phyloP scores from a whole-genome alignment of 2,329 filamentous ascomycete species.

The Tolypocladium cylindrosporum region DNA sequence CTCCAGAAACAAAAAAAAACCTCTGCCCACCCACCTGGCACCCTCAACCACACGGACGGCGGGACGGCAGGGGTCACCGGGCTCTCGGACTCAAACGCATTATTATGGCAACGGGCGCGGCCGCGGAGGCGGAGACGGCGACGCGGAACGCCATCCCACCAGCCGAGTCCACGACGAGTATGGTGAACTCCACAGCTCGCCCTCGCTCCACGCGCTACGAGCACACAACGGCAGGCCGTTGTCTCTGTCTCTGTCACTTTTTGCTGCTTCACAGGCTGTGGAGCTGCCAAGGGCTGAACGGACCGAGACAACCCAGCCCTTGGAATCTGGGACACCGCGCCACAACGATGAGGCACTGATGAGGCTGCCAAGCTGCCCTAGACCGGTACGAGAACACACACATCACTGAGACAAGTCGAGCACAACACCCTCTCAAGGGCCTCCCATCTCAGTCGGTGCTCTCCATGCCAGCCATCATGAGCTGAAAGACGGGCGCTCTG shows the following conservation, averaged over 20 bases:
- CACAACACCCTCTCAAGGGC: neutral
- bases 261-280: neutral
- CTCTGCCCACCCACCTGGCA: neutral
- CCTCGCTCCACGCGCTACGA: neutral
- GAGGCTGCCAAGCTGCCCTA: neutral
- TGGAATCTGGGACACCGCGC: neutral
- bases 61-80: conserved; percentile 1
- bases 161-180: neutral
- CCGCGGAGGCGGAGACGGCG: conserved; percentile 1
- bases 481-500: neutral
- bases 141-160: neutral
- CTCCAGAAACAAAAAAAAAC: neutral
- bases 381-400: neutral
- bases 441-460: neutral
- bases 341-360: neutral
- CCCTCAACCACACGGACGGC: conserved; percentile 1
- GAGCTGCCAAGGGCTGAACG: neutral
- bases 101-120: neutral
- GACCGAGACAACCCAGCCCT: neutral
- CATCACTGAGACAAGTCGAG: too few relatives aligned
- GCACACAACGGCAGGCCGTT: neutral
- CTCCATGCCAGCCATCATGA: neutral
- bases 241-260: neutral
- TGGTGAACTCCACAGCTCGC: neutral
- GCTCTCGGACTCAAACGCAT: conserved; percentile 1